These are phyloP conservation scores for Taphrina betulina DNA, from an alignment of 1,139 yeast species.

Conservation along the genomic window DNA sequence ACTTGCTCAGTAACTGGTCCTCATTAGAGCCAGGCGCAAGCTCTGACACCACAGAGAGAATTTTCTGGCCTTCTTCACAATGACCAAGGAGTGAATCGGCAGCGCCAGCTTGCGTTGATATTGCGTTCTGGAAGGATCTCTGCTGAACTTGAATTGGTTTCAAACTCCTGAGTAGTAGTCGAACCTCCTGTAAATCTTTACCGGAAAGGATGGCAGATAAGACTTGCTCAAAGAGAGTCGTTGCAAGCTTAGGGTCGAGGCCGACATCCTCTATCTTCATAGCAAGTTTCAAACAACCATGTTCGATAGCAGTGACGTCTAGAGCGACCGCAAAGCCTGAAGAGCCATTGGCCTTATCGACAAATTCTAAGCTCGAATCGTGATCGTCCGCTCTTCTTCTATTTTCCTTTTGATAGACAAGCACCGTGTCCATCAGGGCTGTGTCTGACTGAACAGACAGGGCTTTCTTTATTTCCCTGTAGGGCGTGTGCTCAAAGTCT, in stretches of 20 bases:
- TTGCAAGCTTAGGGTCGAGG: not conserved
- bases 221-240: not conserved
- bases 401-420: slow-evolving; percentile 35
- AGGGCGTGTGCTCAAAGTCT: slow-evolving; percentile 37
- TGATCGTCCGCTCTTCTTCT: slow-evolving; percentile 1
- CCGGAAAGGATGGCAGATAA: not conserved
- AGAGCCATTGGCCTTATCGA: not conserved
- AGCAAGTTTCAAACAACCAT: not conserved
- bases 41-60: not conserved
- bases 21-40: not conserved
- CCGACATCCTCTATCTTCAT: slow-evolving; percentile 1
- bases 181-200: not conserved
- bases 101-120: too few species aligned
- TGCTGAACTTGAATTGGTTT: not conserved
- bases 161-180: not conserved
- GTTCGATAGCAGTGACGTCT: slow-evolving; percentile 8
- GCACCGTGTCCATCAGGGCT: slow-evolving; percentile 36
- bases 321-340: slow-evolving; percentile 23
- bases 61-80: slow-evolving; percentile 1
- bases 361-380: not conserved
- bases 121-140: not conserved
- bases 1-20: not conserved
- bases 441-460: slow-evolving; percentile 22
- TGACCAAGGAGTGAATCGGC: not conserved
- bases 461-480: slow-evolving; percentile 37